Conservation (phyloP, 2,329 filamentous ascomycete genomes). For the Cladobotryum protrusum region DNA sequence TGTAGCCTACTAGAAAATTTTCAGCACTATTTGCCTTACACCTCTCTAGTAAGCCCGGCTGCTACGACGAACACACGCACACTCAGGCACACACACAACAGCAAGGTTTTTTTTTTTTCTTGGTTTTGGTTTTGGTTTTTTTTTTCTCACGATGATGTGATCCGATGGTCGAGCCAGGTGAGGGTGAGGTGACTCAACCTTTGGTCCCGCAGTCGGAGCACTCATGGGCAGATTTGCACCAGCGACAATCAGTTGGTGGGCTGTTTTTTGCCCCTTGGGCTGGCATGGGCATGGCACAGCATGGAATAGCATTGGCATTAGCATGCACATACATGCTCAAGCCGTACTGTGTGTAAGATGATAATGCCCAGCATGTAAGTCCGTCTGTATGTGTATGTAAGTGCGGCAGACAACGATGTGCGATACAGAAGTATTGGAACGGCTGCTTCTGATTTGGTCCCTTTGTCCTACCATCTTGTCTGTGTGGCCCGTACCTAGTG, state of each 20-base stretch:
- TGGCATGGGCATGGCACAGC: not conserved
- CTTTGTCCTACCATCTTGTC: not conserved
- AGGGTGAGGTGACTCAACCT: constrained; percentile 9
- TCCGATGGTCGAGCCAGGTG: not conserved
- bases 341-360: too few species aligned
- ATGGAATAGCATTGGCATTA: not conserved
- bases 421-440: too few species aligned
- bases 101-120: not conserved
- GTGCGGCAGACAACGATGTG: too few species aligned
- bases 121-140: too few species aligned
- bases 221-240: constrained; percentile 8
- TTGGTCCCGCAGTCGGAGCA: not conserved
- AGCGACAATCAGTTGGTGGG: constrained; percentile 9
- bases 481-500: too few species aligned
- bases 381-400: too few species aligned
- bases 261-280: constrained; percentile 12
- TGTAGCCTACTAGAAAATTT: constrained; percentile 2
- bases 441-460: not conserved
- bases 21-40: not conserved
- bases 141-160: constrained; percentile 11
- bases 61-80: too few species aligned
- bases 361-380: not conserved
- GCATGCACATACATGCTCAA: too few species aligned
- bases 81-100: too few species aligned
- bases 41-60: too few species aligned